Evolutionary conservation across 495 filamentous ascomycete species (phyloP), one percentile per base, ranked within the genome.

Genomic region (Lasiosphaeriaceae sp.): DNA sequence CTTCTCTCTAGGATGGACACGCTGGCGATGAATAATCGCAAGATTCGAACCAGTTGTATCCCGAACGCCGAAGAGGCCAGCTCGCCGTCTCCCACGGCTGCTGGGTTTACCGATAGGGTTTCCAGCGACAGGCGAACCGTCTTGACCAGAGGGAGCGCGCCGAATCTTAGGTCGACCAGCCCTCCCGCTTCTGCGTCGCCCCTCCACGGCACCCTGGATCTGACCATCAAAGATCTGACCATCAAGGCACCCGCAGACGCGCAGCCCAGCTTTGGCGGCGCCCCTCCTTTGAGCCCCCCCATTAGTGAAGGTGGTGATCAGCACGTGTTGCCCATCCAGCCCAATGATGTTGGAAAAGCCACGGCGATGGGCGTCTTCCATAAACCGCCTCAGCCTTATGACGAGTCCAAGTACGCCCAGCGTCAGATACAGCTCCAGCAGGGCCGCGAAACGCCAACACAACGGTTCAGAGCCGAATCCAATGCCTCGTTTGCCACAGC

Each of bases 311-410:
- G 77, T 19, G 86, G 84, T 2, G 86, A 92, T 14, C 74, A 75
- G 11, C 61, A 74, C 0, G 69, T 82, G 0, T 70, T 86, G 14
- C 73, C 88, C 14, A 77, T 93, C 11, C 84, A 89, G 56, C 87
- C 90, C 0, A 86, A 86, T 58, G 91, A 96, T 60, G 74, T 82
- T 41, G 90, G 90, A 19, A 95, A 95, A 70, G 90, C 92, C 12
- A 95, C 92, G 0, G 90, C 90, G 4, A 79, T 90, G 70, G 90
- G 90, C 16, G 78, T 90, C 1, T 96, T 96, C 73, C 86, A 92
- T 53, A 90, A 90, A 60, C 89, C 92, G 2, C 74, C 69, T 20
- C 81, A 86, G 41, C 77, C 81, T 9, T 96, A 92, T 52, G 88
- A 94, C 61, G 92, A 96, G 62, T 83, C 87, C 37, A 88, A 89